Evolutionary conservation across 2,329 filamentous ascomycete genomes (phyloP).

Genomic region (Trichothecium roseum): DNA sequence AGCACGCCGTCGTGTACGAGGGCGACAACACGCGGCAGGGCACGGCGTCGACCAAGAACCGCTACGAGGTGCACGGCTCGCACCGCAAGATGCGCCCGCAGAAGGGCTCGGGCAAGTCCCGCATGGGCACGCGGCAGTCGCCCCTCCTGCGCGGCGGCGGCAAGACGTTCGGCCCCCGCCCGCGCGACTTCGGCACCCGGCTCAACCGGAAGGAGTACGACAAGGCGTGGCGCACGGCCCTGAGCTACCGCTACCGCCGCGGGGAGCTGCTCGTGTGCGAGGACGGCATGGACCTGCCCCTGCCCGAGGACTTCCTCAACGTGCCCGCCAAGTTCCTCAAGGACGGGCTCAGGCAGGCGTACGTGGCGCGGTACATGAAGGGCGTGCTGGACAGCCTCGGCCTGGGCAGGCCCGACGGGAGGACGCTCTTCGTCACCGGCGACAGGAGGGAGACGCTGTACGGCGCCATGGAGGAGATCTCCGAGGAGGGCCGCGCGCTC

Average conservation of each 20-base stretch:
- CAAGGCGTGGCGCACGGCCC: constrained; percentile 84
- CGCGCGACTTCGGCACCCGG: constrained; percentile 77
- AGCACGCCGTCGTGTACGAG: constrained; percentile 86
- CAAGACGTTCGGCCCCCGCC: constrained; percentile 81
- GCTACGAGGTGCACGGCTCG: constrained; percentile 75
- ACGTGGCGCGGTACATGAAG: constrained; percentile 50
- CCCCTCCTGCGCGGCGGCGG: constrained; percentile 79
- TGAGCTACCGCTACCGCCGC: constrained; percentile 80
- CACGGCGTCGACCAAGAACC: constrained; percentile 72
- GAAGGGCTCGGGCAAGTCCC: constrained; percentile 75
- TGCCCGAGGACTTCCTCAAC: constrained; percentile 40
- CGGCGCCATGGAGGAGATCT: constrained; percentile 52
- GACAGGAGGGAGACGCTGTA: constrained; percentile 52
- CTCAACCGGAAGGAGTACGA: constrained; percentile 89
- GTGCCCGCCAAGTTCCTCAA: constrained; percentile 29
- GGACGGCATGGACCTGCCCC: constrained; percentile 58
- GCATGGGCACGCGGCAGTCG: constrained; percentile 70
- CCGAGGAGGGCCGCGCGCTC: constrained; percentile 58
- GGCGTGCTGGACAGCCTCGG: constrained; percentile 61
- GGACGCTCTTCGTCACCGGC: constrained; percentile 66
- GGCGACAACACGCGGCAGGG: constrained; percentile 81
- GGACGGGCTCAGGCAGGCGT: constrained; percentile 41
- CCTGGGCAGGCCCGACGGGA: constrained; percentile 56
- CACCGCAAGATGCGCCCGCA: constrained; percentile 73
- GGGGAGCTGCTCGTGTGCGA: constrained; percentile 83